A percentile compares a stretch with the other conserved stretches of the same genome.
These are phyloP conservation scores for Tricladium varicosporioides DNA, from an alignment of 2,329 filamentous ascomycete species.

Conservation along the genomic window DNA sequence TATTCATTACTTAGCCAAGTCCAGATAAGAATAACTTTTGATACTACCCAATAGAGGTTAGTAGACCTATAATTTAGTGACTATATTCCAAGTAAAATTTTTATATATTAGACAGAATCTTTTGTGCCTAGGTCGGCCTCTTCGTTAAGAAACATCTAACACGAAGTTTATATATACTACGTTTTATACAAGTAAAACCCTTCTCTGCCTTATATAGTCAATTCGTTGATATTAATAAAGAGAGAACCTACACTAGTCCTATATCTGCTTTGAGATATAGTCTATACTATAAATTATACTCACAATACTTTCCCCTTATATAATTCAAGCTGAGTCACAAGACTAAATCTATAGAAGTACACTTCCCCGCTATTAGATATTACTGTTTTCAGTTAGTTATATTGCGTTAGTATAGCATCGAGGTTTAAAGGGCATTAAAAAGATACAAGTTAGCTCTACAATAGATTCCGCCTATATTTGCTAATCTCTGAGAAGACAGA, in stretches of 20 bases:
- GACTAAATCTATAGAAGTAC: not conserved
- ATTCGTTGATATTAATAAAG: not conserved
- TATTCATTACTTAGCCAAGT: too few relatives aligned
- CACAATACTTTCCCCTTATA: not conserved
- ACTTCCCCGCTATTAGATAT: not conserved
- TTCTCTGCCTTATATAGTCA: not conserved
- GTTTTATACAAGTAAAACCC: not conserved
- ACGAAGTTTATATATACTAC: too few relatives aligned
- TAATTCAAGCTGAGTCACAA: not conserved
- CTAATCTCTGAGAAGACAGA: not conserved
- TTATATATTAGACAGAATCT: too few relatives aligned
- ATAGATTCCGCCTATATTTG: not conserved
- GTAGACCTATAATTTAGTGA: too few relatives aligned
- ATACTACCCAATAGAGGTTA: too few relatives aligned
- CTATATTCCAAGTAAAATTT: too few relatives aligned
- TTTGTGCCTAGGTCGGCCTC: too few relatives aligned
- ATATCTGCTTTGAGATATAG: not conserved
- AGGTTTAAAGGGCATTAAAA: not conserved
- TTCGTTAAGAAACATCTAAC: too few relatives aligned
- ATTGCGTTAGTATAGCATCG: not conserved
- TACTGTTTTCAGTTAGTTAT: not conserved
- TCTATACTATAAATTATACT: not conserved
- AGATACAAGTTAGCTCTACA: too few relatives aligned
- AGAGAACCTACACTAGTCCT: too few relatives aligned
- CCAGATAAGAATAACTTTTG: too few relatives aligned